These are phyloP conservation scores for Maudiozyma barnettii DNA, from an alignment of 805 yeast genomes.

Conservation along the genomic window DNA sequence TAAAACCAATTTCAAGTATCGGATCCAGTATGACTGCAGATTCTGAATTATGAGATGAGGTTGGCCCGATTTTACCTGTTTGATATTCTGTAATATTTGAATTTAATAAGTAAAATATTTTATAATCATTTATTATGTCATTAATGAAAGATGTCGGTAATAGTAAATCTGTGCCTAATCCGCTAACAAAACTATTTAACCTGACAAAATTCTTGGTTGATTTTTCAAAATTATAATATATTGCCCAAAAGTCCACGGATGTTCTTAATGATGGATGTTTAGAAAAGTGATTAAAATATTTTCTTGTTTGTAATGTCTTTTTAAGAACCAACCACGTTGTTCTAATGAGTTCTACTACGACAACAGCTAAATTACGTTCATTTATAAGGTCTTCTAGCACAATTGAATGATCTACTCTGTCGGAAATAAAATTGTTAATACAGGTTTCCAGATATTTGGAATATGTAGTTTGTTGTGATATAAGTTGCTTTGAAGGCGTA, in stretches of 20 bases:
- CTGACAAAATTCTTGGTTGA: conserved; percentile 35
- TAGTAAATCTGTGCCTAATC: conserved; percentile 36
- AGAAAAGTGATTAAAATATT: conserved; percentile 22
- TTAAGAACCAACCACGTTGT: conserved; percentile 23
- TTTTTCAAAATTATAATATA: conserved; percentile 46
- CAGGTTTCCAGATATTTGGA: conserved; percentile 19
- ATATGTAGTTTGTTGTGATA: conserved; percentile 17
- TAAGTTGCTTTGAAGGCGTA: conserved; percentile 12
- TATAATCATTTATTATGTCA: conserved; percentile 31
- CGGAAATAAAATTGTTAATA: conserved; percentile 16
- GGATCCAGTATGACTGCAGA: conserved; percentile 14
- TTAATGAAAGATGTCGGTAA: conserved; percentile 43
- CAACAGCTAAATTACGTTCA: conserved; percentile 33
- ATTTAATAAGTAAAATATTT: conserved; percentile 29
- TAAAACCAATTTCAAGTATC: conserved; percentile 21
- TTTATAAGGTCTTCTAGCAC: conserved; percentile 31
- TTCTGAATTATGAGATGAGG: not conserved
- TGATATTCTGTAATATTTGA: conserved; percentile 21
- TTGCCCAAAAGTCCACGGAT: conserved; percentile 47
- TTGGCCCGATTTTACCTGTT: conserved; percentile 10
- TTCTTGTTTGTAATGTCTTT: conserved; percentile 27
- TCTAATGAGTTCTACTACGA: conserved; percentile 31
- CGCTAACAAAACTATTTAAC: conserved; percentile 36
- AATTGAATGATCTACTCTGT: conserved; percentile 11
- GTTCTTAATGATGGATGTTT: conserved; percentile 26